phyloP scores from a whole-genome alignment of 2,329 filamentous ascomycete species.

The Penicillium sclerotiorum region DNA sequence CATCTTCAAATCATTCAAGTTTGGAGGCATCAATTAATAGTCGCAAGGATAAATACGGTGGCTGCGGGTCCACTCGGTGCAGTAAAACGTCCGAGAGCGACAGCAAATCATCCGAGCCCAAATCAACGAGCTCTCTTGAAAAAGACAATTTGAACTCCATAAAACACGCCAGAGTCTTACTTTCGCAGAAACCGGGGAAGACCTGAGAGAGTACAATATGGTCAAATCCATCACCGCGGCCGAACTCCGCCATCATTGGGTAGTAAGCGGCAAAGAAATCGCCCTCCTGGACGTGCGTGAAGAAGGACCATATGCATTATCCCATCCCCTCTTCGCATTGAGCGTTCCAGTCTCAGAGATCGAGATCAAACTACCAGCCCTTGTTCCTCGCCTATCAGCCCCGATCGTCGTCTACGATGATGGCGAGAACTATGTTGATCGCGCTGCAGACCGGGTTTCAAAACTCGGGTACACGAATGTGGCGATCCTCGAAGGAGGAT shows the following conservation, averaged over 20 bases:
- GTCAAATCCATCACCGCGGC: constrained; percentile 23
- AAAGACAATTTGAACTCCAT: background rate
- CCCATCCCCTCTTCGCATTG: constrained; percentile 33
- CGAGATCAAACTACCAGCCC: constrained; percentile 26
- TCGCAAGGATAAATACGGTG: too few species aligned
- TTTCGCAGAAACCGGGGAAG: too few species aligned
- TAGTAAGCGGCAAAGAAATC: constrained; percentile 26
- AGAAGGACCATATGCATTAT: constrained; percentile 32
- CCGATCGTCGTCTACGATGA: constrained; percentile 34
- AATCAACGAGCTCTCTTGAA: too few species aligned
- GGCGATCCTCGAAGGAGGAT: constrained; percentile 28
- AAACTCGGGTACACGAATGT: constrained; percentile 30
- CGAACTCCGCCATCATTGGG: constrained; percentile 28
- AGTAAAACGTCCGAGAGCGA: too few species aligned
- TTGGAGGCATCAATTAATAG: too few species aligned
- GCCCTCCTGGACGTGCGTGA: constrained; percentile 36
- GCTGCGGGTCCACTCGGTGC: too few species aligned
- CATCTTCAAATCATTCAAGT: too few species aligned
- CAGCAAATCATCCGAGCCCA: too few species aligned
- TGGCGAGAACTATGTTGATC: constrained; percentile 30
- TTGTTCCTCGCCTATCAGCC: constrained; percentile 30
- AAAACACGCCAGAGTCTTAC: too few species aligned
- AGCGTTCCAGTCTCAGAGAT: constrained; percentile 34
- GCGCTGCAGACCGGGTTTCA: constrained; percentile 23
- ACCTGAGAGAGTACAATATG: constrained; percentile 14